Base-by-base conservation (phyloP, 768 basidiomycete genomes). In the Phaeotremella fagi region DNA sequence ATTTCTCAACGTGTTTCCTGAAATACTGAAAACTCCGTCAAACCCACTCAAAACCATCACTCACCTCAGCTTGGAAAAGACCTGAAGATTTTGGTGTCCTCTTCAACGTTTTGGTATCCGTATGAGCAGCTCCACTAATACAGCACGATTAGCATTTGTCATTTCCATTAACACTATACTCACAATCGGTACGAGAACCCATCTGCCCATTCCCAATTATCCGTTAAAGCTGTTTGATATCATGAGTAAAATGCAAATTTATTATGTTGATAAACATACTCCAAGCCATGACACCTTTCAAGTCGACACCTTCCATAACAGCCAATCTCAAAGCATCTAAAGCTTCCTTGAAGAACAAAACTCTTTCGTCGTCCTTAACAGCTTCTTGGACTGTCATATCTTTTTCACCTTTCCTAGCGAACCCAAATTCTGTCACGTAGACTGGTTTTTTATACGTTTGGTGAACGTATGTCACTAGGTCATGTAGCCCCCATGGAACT, bases 391-490 rank as follows among this genome's bases (percentile, higher is more conserved):
- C 26, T 6, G 60, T 35, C 35, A 57, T 49, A 4, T 29, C 12
- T 12, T 57, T 45, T 48, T 74, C 72, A 16, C 59, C 63, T 31
- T 61, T 60, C 37, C 38, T 33, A 6, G 61, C 52, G 46, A 57
- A 59, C 0, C 64, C 66, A 41, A 66, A 68, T 58, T 74, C 70
- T 14, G 70, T 71, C 57, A 71, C 59, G 48, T 61, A 66, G 20
- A 74, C 69, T 1, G 71, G 66, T 25, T 41, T 56, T 36, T 64
- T 50, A 57, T 74, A 74, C 26, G 64, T 49, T 25, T 69, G 51
- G 45, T 60, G 61, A 26, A 70, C 23, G 44, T 67, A 70, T n/a
- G 58, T 60, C 14, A 72, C 54, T 6, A 66, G 57, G 48, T 63
- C 60, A 2, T 66, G 45, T 36, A 70, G 59, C 7, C 72, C 72